Evolutionary conservation across 2,329 filamentous ascomycete species (phyloP).

Genomic region (Hymenoscyphus fraxineus): DNA sequence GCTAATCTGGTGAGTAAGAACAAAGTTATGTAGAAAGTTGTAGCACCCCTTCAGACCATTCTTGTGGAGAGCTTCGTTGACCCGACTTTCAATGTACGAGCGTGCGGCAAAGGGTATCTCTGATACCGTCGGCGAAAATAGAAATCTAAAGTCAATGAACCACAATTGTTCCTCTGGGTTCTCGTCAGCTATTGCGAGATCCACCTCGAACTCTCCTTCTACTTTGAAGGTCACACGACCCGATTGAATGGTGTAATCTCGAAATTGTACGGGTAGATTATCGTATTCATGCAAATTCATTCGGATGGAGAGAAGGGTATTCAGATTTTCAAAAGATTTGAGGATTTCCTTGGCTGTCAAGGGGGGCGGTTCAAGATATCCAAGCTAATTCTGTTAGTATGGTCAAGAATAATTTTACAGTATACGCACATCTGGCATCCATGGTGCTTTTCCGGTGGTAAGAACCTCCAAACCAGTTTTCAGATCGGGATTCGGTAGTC

Average conservation of each 20-base stretch:
- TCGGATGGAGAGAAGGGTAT: constrained; percentile 76
- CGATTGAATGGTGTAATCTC: constrained; percentile 71
- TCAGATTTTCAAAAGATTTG: constrained; percentile 73
- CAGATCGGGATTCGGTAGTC: constrained; percentile 85
- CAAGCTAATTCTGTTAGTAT: constrained; percentile 48
- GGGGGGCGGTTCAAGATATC: constrained; percentile 70
- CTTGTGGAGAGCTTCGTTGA: constrained; percentile 67
- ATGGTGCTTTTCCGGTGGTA: constrained; percentile 70
- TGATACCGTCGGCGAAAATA: constrained; percentile 67
- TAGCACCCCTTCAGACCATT: constrained; percentile 79
- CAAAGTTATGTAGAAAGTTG: constrained; percentile 79
- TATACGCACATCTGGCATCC: constrained; percentile 70
- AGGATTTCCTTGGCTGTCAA: constrained; percentile 70
- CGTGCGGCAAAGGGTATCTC: constrained; percentile 61
- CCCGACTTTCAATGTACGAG: constrained; percentile 61
- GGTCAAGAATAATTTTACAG: not conserved
- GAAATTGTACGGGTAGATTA: constrained; percentile 69
- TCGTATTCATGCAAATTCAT: constrained; percentile 83
- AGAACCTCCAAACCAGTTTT: constrained; percentile 84
- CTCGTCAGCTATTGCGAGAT: constrained; percentile 86
- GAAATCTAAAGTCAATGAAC: constrained; percentile 87
- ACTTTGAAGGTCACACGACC: constrained; percentile 90
- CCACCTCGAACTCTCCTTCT: constrained; percentile 82
- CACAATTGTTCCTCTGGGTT: constrained; percentile 80
- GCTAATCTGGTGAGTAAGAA: constrained; percentile 85